A percentile compares a stretch with the other conserved stretches of the same genome.
These are phyloP conservation scores for Jatropha curcas DNA, from an alignment of 345 rosid species.

Conservation along the genomic window DNA sequence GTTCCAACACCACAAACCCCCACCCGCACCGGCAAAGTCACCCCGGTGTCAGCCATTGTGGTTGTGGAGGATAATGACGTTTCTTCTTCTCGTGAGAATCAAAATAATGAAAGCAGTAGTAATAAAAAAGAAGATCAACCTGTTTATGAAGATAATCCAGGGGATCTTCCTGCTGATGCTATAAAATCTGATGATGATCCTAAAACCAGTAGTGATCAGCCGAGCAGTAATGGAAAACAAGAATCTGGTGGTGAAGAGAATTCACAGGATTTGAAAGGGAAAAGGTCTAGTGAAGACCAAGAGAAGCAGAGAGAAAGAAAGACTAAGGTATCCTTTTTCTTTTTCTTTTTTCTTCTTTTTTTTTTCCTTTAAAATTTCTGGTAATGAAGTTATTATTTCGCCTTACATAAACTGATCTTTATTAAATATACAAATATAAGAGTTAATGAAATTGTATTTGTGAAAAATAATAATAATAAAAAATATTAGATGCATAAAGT, in stretches of 20 bases:
- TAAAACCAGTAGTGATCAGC: constrained; percentile 15
- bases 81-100: constrained; percentile 22
- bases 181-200: constrained; percentile 67
- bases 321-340: neutral
- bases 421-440: too few relatives aligned
- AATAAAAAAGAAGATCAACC: constrained; percentile 28
- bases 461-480: too few relatives aligned
- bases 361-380: too few relatives aligned
- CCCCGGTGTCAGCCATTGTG: constrained; percentile 9
- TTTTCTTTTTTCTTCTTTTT: too few relatives aligned
- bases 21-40: constrained; percentile 26
- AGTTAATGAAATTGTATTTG: too few relatives aligned
- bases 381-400: too few relatives aligned
- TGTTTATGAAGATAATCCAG: constrained; percentile 74
- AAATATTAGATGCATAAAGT: too few relatives aligned
- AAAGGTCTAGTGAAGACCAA: constrained; percentile 43
- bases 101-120: constrained; percentile 9
- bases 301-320: constrained; percentile 34
- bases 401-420: too few relatives aligned
- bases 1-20: constrained; percentile 48
- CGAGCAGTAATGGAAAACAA: neutral
- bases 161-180: constrained; percentile 81
- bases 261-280: constrained; percentile 19
- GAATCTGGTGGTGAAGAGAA: constrained; percentile 17
- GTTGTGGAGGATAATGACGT: constrained; percentile 15